Conservation (phyloP, 1,284 basidiomycete species). For the Cryptococcus sp. region DNA sequence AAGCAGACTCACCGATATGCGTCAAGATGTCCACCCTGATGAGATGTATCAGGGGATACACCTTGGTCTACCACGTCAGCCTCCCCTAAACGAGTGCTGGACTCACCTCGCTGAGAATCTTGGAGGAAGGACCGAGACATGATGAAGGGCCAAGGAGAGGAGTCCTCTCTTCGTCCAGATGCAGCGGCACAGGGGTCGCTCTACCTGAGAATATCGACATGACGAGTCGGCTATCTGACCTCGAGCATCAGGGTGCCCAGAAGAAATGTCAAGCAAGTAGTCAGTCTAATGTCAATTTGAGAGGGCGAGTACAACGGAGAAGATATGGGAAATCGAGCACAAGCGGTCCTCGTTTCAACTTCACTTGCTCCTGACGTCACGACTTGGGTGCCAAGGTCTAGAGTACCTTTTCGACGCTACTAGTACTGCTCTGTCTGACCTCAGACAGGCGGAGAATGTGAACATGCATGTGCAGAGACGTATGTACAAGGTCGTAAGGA, state of each 20-base stretch:
- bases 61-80: constrained; percentile 26
- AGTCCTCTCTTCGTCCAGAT: constrained; percentile 24
- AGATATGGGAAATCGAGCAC: no score
- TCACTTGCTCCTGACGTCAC: no score
- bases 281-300: no score
- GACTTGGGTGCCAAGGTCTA: no score
- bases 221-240: no score
- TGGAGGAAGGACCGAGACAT: constrained; percentile 20
- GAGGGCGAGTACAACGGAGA: no score
- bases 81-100: no score
- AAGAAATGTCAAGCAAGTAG: no score
- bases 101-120: constrained; percentile 31
- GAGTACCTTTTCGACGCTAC: no score
- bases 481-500: not conserved
- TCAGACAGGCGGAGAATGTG: not conserved
- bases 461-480: not conserved
- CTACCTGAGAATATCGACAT: not conserved
- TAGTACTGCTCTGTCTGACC: no score
- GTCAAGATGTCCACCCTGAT: constrained; percentile 45
- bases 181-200: not conserved
- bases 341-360: no score
- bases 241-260: no score
- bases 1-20: constrained; percentile 45
- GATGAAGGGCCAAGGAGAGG: constrained; percentile 25
- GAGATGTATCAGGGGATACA: constrained; percentile 47